Conservation (phyloP, 352 stramenopile genomes). For the Phytophthora aleatoria region DNA sequence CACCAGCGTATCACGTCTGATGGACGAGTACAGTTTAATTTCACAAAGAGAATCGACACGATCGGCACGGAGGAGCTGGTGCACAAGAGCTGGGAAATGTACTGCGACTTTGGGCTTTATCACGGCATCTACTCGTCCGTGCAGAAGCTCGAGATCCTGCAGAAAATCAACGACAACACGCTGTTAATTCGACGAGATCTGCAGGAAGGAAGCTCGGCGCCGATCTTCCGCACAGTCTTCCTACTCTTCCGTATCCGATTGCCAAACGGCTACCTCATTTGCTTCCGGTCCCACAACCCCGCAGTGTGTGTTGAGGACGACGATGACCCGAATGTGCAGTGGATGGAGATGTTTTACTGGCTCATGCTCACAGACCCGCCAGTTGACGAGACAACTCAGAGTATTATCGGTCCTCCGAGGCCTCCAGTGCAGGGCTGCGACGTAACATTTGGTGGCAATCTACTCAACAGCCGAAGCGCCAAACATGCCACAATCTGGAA, state of each 20-base stretch:
- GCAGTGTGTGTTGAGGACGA: conserved; percentile 55
- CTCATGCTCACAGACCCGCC: conserved; percentile 63
- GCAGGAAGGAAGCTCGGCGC: conserved; percentile 58
- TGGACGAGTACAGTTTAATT: conserved; percentile 79
- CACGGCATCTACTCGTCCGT: conserved; percentile 80
- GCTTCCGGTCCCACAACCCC: conserved; percentile 74
- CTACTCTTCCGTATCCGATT: conserved; percentile 70
- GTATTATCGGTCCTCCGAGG: conserved; percentile 17
- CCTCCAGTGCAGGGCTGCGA: conserved; percentile 44
- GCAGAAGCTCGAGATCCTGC: conserved; percentile 80
- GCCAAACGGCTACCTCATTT: conserved; percentile 69
- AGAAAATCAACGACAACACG: conserved; percentile 81
- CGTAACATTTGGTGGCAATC: conserved; percentile 73
- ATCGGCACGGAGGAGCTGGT: conserved; percentile 72
- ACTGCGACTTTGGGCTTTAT: conserved; percentile 77
- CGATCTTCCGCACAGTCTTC: conserved; percentile 81
- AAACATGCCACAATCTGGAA: conserved; percentile 77
- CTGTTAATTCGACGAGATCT: conserved; percentile 75
- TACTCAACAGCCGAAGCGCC: conserved; percentile 63
- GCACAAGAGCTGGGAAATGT: conserved; percentile 82
- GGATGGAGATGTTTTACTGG: conserved; percentile 87
- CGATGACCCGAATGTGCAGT: conserved; percentile 68
- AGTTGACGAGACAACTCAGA: conserved; percentile 17
- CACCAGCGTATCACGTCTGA: conserved; percentile 70
- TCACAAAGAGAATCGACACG: conserved; percentile 71